Evolutionary conservation across 345 rosid species (phyloP).

Genomic region (Eucalyptus microcorys): DNA sequence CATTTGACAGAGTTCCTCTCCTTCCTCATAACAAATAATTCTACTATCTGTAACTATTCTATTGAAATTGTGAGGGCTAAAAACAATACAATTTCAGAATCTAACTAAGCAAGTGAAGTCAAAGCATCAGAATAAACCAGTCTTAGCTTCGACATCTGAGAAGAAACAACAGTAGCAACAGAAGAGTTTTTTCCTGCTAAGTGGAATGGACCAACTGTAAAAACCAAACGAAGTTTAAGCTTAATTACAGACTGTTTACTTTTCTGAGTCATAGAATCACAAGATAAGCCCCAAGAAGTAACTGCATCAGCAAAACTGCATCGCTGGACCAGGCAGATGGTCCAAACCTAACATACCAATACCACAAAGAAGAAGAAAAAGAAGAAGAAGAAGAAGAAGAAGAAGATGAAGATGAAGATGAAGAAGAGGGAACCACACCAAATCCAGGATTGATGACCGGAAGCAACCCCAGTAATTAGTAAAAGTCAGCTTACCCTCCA

Average conservation of each 20-base stretch:
- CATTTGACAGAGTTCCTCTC: not conserved
- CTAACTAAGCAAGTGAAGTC: not conserved
- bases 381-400: not conserved
- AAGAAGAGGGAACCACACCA: not conserved
- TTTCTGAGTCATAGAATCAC: not conserved
- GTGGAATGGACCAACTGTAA: not conserved
- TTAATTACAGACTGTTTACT: not conserved
- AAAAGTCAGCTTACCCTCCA: slow-evolving; percentile 55
- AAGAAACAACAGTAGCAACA: not conserved
- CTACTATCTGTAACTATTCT: not conserved
- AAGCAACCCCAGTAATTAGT: not conserved
- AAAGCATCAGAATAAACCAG: not conserved
- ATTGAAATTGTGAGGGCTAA: not conserved
- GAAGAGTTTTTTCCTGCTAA: not conserved
- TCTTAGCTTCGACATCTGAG: not conserved
- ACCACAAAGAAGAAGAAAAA: not conserved
- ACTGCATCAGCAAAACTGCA: not conserved
- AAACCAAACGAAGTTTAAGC: not conserved
- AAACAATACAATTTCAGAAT: not conserved
- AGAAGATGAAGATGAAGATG: not conserved
- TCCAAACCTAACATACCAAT: not conserved
- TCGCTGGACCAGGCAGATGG: not conserved
- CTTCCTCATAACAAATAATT: not conserved
- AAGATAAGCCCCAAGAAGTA: not conserved
- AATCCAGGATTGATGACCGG: not conserved